phyloP scores from a whole-genome alignment of 2,329 filamentous ascomycete species.

The Ophiostoma tasmaniense region DNA sequence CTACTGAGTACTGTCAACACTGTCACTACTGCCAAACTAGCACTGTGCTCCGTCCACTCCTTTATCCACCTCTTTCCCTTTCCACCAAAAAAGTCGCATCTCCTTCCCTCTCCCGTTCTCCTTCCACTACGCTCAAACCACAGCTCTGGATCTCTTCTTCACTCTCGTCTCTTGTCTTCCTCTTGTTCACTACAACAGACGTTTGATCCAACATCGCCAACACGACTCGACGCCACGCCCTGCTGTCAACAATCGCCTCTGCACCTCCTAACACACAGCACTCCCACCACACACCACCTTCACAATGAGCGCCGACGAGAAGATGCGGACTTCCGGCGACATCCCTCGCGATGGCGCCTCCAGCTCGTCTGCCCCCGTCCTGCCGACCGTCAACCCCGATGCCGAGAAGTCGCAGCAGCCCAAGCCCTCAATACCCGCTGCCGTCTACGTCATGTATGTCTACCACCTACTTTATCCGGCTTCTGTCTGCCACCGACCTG shows the following conservation, averaged over 20 bases:
- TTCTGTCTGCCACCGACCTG: not conserved
- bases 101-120: not conserved
- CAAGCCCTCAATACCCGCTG: slow-evolving; percentile 62
- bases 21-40: not conserved
- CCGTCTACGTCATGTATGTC: slow-evolving; percentile 69
- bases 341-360: slow-evolving; percentile 48
- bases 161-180: not conserved
- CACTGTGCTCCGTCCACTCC: not conserved
- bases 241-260: not conserved
- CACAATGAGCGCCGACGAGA: slow-evolving; percentile 64
- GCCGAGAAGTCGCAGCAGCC: slow-evolving; percentile 60
- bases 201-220: not conserved
- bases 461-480: not conserved
- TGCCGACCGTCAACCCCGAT: slow-evolving; percentile 74
- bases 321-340: slow-evolving; percentile 76
- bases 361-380: slow-evolving; percentile 40
- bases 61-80: not conserved
- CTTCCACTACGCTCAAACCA: not conserved
- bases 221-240: not conserved
- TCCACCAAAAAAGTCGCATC: slow-evolving; percentile 4
- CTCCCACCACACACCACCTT: not conserved
- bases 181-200: not conserved
- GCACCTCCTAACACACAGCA: not conserved
- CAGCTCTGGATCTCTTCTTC: not conserved
- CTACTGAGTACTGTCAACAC: no score